Evolutionary conservation across 257 asterid species (phyloP).

Genomic region (Solanum medicagineum): DNA sequence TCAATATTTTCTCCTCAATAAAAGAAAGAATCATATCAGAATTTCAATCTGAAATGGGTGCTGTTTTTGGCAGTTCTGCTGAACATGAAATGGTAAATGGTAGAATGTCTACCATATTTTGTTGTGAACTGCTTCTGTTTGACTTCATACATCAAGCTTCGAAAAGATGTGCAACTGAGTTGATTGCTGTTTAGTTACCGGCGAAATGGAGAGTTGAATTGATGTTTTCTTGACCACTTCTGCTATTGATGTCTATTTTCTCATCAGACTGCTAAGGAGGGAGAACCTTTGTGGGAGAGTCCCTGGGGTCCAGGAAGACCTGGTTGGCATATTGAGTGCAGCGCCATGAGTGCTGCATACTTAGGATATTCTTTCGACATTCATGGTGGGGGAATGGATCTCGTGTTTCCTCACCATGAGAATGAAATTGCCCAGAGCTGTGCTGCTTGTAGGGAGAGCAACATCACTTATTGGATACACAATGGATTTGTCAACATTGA

Average conservation of each 20-base stretch:
- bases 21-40: neutral
- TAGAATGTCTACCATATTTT: neutral
- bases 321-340: slow-evolving; percentile 99
- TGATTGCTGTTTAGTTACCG: neutral
- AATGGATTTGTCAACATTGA: slow-evolving; percentile 92
- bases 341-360: slow-evolving; percentile 97
- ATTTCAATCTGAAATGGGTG: neutral
- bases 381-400: slow-evolving; percentile 99
- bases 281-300: slow-evolving; percentile 96
- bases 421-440: slow-evolving; percentile 99
- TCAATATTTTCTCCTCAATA: neutral
- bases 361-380: slow-evolving; percentile 83
- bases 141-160: neutral
- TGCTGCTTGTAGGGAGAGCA: slow-evolving; percentile 72
- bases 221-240: neutral
- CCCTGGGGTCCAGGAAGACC: slow-evolving; percentile 99
- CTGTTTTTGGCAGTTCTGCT: neutral
- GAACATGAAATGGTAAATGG: neutral
- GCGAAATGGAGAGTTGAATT: neutral
- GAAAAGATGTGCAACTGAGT: neutral
- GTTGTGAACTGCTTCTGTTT: neutral
- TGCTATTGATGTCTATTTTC: neutral
- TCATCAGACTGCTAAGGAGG: slow-evolving; percentile 89
- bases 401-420: slow-evolving; percentile 93
- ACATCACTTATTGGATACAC: slow-evolving; percentile 78